phyloP scores from a whole-genome alignment of 148 eudicot genomes.

The Rhododendron mucronatum region DNA sequence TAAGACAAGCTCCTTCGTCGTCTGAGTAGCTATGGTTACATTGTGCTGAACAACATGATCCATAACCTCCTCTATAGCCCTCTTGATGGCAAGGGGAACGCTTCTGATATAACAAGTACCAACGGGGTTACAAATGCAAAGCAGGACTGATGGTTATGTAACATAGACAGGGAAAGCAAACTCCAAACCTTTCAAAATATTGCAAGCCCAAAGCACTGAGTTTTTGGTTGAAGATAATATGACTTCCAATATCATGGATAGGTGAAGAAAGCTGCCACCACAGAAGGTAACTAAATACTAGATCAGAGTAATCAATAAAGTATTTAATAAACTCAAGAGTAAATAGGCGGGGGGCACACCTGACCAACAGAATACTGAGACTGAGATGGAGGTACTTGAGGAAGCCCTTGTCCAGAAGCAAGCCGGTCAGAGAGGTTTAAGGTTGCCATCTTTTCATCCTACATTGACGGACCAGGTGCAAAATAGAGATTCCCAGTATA shows the following conservation, averaged over 20 bases:
- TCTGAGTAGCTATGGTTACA: slow-evolving; percentile 13
- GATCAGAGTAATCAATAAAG: background rate
- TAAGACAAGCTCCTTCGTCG: slow-evolving; percentile 13
- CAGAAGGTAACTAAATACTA: background rate
- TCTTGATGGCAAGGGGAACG: background rate
- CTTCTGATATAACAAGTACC: background rate
- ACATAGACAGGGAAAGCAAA: background rate
- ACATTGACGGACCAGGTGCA: background rate
- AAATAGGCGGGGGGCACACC: background rate
- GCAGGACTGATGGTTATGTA: background rate
- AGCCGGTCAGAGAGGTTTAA: background rate
- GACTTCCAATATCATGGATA: background rate
- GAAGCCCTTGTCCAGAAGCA: slow-evolving; percentile 10
- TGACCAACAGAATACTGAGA: slow-evolving; percentile 9
- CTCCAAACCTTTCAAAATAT: slow-evolving; percentile 7
- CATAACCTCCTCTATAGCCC: too few relatives aligned
- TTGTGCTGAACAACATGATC: slow-evolving; percentile 7
- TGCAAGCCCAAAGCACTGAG: slow-evolving; percentile 1
- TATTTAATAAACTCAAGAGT: background rate
- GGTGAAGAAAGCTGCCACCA: slow-evolving; percentile 11
- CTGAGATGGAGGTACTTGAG: background rate
- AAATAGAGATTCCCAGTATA: background rate
- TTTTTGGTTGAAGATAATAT: slow-evolving; percentile 5
- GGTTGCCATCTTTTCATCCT: slow-evolving; percentile 8
- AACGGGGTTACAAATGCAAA: background rate